Evolutionary conservation across 768 basidiomycete genomes (phyloP).

Genomic region (Lactarius vividus): DNA sequence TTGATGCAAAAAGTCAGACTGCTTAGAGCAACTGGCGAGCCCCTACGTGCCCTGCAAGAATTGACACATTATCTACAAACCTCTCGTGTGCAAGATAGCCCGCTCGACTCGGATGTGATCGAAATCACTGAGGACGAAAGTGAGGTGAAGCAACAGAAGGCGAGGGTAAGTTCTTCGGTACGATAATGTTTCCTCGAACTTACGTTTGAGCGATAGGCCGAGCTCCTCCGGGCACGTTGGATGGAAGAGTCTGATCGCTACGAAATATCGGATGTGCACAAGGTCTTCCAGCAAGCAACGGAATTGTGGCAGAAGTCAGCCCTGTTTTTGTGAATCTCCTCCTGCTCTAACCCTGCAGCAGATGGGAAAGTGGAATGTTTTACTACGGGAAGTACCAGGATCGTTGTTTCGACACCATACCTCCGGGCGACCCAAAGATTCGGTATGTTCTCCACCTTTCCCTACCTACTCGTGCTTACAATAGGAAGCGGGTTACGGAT

Average conservation of each 20-base stretch:
- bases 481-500: conserved; percentile 54
- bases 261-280: conserved; percentile 59
- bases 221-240: conserved; percentile 85
- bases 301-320: conserved; percentile 50
- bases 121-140: conserved; percentile 59
- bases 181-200: background rate
- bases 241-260: conserved; percentile 87
- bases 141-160: conserved; percentile 53
- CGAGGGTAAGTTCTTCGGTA: conserved; percentile 53
- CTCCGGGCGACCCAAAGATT: conserved; percentile 41
- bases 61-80: conserved; percentile 70
- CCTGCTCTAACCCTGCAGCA: conserved; percentile 31
- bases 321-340: background rate
- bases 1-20: conserved; percentile 93
- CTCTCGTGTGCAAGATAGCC: conserved; percentile 14
- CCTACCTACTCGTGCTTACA: background rate
- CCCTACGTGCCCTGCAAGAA: conserved; percentile 82
- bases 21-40: conserved; percentile 72
- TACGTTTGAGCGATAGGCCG: conserved; percentile 47
- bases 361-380: conserved; percentile 85
- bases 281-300: conserved; percentile 52
- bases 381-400: conserved; percentile 90
- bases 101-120: conserved; percentile 41
- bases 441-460: conserved; percentile 39
- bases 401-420: conserved; percentile 59